Base-by-base conservation (phyloP, 1,284 basidiomycete species). In the Papiliotrema fonsecae region DNA sequence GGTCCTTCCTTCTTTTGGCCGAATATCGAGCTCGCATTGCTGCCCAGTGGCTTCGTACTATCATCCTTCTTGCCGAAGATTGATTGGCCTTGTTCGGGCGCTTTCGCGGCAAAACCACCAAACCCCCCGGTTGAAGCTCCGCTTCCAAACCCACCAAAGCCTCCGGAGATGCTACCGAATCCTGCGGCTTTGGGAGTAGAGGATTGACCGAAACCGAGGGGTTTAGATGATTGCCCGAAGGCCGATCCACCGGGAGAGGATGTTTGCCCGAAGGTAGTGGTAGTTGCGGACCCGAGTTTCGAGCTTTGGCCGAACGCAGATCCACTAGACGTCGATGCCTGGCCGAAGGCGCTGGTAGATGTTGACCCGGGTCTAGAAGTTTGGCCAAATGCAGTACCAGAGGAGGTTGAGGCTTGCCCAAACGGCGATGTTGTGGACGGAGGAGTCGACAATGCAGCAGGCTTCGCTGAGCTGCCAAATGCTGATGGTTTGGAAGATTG, bases 111-210 rank as follows among this genome's bases (percentile, higher is more conserved):
- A 41, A 67, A 67, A 0, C 57, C 62, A 3, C 61, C 60, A 30
- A 55, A 54, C 4, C 48, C 51, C 1, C 48, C 25, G 18, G 46
- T 39, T 11, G 38, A 19, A 18, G 24, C 14, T 22, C 47, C 49
- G 16, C 26, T 37, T 11, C 48, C 56, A 39, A 72, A 72, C 1
- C 58, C 62, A 6, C 67, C 63, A 44, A 69, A 71, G 1, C 69
- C 69, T 22, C 69, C 69, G 0, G 58, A 55, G 34, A 67, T 62
- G 31, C 42, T 55, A 9, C 52, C 56, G 35, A 61, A 46, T 2
- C 42, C 45, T 28, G 26, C 24, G 21, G 56, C 25, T n/a, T 52
- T 28, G 9, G 58, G 47, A 11, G 36, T 39, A 2, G 52, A 44
- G n/a, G 50, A 10, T 41, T 47, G 45, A 6, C 54, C 58, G 31